These are phyloP conservation scores for Lupinus albus DNA, from an alignment of 306 rosid species.

Conservation along the genomic window DNA sequence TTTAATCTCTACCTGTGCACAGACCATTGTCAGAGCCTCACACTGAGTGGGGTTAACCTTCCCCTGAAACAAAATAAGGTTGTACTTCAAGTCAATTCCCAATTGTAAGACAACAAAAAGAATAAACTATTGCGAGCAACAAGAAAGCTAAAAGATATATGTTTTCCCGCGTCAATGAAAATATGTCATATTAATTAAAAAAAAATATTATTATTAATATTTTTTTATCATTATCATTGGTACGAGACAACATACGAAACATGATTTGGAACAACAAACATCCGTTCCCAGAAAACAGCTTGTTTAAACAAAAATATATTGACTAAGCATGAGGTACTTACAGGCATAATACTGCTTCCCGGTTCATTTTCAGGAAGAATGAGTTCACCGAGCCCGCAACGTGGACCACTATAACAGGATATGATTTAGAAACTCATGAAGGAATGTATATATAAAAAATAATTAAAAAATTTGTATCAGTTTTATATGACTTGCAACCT, in stretches of 20 bases:
- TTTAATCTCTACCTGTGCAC: conserved; percentile 79
- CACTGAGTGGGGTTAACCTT: conserved; percentile 99
- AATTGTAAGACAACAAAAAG: conserved; percentile 8
- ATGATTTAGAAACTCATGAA: conserved; percentile 37
- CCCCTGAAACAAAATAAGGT: conserved; percentile 67
- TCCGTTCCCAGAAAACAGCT: too few species aligned
- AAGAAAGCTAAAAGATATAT: too few species aligned
- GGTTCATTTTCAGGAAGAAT: conserved; percentile 99
- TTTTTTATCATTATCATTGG: too few species aligned
- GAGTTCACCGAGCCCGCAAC: conserved; percentile 99
- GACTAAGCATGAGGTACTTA: conserved; percentile 49
- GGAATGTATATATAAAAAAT: not conserved
- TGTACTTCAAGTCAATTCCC: conserved; percentile 32
- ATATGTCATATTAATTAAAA: too few species aligned
- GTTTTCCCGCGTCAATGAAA: too few species aligned
- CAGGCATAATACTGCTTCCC: conserved; percentile 99
- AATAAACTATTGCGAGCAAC: conserved; percentile 27
- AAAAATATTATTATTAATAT: too few species aligned
- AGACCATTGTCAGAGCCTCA: conserved; percentile 99
- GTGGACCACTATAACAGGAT: conserved; percentile 77
- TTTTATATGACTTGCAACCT: conserved; percentile 33
- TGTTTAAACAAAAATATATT: conserved; percentile 23
- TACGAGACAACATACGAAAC: too few species aligned
- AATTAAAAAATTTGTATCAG: not conserved
- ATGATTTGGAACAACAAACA: too few species aligned